Percentiles rank a stretch among this genome's conserved stretches.
phyloP scores from a whole-genome alignment of 305 asterid species.

The Striga hermonthica region DNA sequence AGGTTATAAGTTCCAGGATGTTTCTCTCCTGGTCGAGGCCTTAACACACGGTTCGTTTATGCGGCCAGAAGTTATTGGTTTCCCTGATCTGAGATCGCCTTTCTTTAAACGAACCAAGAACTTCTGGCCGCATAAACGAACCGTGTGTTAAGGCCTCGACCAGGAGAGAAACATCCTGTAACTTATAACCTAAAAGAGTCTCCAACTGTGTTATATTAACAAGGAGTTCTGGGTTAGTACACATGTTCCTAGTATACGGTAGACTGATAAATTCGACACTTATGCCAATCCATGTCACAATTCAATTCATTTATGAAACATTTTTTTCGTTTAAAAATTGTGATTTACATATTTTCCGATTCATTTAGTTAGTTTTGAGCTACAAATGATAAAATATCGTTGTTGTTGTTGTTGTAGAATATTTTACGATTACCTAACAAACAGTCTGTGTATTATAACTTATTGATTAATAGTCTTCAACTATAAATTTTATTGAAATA shows the following conservation, averaged over 20 bases:
- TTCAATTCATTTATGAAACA: too few species aligned
- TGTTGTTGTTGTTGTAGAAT: too few species aligned
- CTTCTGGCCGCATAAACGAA: conserved; percentile 72
- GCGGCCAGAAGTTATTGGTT: conserved; percentile 72
- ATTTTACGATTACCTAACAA: too few species aligned
- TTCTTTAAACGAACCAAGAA: too few species aligned
- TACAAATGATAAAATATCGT: too few species aligned
- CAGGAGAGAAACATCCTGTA: conserved; percentile 60
- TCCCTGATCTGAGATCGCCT: too few species aligned
- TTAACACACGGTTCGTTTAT: conserved; percentile 82
- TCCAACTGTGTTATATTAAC: conserved; percentile 48
- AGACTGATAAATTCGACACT: conserved; percentile 37
- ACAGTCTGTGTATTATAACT: too few species aligned
- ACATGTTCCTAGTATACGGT: conserved; percentile 44
- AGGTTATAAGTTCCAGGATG: conserved; percentile 52
- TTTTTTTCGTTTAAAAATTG: too few species aligned
- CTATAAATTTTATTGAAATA: too few species aligned
- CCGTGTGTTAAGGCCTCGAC: conserved; percentile 90
- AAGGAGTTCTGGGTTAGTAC: conserved; percentile 40
- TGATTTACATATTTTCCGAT: too few species aligned
- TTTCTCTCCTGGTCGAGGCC: conserved; percentile 77
- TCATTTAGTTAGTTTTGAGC: too few species aligned
- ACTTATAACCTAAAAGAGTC: conserved; percentile 48
- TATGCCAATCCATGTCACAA: conserved; percentile 75
- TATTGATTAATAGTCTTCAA: too few species aligned